phyloP scores from a whole-genome alignment of 805 yeast species.

The Barnettozyma salicaria region DNA sequence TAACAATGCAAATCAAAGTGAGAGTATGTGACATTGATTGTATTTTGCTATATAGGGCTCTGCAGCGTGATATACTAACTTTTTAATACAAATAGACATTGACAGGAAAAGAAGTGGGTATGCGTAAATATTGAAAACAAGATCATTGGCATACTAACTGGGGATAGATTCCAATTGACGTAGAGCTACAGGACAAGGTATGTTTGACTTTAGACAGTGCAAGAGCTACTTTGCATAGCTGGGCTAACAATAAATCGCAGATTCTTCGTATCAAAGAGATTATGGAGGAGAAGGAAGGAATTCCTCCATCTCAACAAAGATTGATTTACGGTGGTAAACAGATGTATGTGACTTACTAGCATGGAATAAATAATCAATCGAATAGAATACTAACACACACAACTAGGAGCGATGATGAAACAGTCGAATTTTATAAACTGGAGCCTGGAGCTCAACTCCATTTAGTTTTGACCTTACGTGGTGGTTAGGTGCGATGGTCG shows the following conservation, averaged over 20 bases:
- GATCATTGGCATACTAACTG: constrained; percentile 9
- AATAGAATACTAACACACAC: constrained; percentile 5
- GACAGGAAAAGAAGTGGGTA: constrained; percentile 68
- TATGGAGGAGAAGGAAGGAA: constrained; percentile 94
- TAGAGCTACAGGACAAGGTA: constrained; percentile 62
- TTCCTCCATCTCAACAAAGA: constrained; percentile 94
- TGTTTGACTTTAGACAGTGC: constrained; percentile 19
- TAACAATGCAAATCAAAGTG: constrained; percentile 59
- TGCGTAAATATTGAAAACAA: neutral
- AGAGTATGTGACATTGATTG: constrained; percentile 34
- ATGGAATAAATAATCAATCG: neutral
- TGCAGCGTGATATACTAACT: constrained; percentile 14
- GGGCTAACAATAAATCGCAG: constrained; percentile 30
- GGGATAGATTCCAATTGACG: constrained; percentile 57
- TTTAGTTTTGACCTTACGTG: constrained; percentile 86
- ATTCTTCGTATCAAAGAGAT: constrained; percentile 77
- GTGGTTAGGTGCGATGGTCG: constrained; percentile 45
- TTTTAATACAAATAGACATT: constrained; percentile 42
- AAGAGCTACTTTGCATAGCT: constrained; percentile 6
- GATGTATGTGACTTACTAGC: constrained; percentile 44
- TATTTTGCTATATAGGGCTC: neutral
- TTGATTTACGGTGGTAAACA: constrained; percentile 88
- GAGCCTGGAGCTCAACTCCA: constrained; percentile 84
- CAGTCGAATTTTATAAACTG: constrained; percentile 68
- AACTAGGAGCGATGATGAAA: constrained; percentile 64